Percentiles rank a stretch among this genome's conserved stretches.
phyloP scores from a whole-genome alignment of 305 asterid genomes.

The Solanum hybrid region DNA sequence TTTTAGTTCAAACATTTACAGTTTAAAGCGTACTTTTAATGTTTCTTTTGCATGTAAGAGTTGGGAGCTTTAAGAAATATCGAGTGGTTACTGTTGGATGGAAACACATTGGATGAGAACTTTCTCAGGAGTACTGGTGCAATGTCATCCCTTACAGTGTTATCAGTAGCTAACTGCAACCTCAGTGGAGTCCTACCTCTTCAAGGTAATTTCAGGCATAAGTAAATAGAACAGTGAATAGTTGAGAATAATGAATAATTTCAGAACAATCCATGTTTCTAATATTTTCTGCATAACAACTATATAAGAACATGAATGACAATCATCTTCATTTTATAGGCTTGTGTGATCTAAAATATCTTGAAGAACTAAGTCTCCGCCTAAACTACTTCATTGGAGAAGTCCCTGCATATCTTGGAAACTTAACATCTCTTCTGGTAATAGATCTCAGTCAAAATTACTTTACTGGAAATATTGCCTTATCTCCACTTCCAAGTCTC shows the following conservation, averaged over 20 bases:
- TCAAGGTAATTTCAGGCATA: background rate
- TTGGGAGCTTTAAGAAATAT: background rate
- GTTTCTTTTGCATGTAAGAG: background rate
- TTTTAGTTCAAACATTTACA: too few relatives aligned
- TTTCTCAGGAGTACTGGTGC: background rate
- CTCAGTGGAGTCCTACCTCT: background rate
- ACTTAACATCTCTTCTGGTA: slow-evolving; percentile 6
- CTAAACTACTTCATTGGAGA: background rate
- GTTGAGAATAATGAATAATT: too few relatives aligned
- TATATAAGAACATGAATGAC: too few relatives aligned
- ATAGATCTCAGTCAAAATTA: background rate
- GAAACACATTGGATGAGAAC: background rate
- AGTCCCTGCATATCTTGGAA: slow-evolving; percentile 8
- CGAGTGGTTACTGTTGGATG: background rate
- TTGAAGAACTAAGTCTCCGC: too few relatives aligned
- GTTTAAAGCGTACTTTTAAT: too few relatives aligned
- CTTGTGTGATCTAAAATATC: too few relatives aligned
- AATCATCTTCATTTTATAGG: too few relatives aligned
- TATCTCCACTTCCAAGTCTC: background rate
- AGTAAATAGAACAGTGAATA: too few relatives aligned
- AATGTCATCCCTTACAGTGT: background rate
- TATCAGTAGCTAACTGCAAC: background rate
- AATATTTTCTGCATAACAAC: too few relatives aligned
- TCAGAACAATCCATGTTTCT: too few relatives aligned
- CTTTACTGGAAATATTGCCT: slow-evolving; percentile 9